Base-by-base conservation (phyloP, 495 filamentous ascomycete species). In the Aspergillus incahuasiensis region DNA sequence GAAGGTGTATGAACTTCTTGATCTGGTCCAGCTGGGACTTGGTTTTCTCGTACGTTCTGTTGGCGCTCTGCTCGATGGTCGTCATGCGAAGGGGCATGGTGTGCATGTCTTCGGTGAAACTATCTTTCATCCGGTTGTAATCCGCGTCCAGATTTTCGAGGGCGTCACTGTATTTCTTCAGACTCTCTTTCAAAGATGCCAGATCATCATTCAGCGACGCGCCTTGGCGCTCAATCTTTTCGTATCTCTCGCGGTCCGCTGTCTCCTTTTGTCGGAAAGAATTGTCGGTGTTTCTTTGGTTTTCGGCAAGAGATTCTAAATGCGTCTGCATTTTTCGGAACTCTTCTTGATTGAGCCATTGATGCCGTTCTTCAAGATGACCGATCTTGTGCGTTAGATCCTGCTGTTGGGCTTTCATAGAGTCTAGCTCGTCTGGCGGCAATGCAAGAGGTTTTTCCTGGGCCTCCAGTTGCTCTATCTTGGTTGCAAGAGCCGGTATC, bases 301-400 rank as follows among this genome's bases (percentile, higher is more conserved):
- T 46, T 24, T 25, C 45, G 30, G 21, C 19, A 11, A 45, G 47
- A n/a, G 28, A 38, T 6, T 50, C 39, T 12, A 50, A 16, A 24
- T 20, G 30, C n/a, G 32, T 41, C 44, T 22, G 55, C 40, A 42
- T 9, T 18, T 34, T 40, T 19, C 21, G 19, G n/a, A 59, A 34
- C 5, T 50, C 30, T 28, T 56, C 40, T 48, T 42, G 12, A 5
- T 20, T 53, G 19, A 54, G 48, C 42, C 47, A 34, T 7, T 35
- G 42, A 35, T 12, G 15, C 44, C 48, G 45, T 15, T 21, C 34
- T 5, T 28, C 41, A 40, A 19, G 49, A 40, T 45, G 22, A 40
- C 4, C 46, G 16, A 66, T 42, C 1, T 54, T 52, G 13, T 55
- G 58, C 6, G 48, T 39, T 3, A 63, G 19, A 11, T 20, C 43